Base-by-base conservation (phyloP, 1,139 yeast species). In the Lodderomyces metapsilosis region DNA sequence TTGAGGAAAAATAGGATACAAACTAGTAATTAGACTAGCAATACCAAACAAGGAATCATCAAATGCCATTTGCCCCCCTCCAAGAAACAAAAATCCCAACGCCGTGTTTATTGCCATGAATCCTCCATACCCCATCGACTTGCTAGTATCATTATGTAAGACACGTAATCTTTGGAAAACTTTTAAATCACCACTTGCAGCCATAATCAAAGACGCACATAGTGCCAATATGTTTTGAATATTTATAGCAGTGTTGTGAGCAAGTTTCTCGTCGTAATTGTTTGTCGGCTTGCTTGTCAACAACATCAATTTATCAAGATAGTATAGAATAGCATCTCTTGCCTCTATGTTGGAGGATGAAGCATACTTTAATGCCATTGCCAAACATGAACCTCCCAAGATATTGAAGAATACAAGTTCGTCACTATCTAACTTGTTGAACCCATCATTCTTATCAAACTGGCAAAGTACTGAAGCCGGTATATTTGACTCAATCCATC, bases 21-120 rank as follows among this genome's bases (percentile, higher is more conserved):
- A 69, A 2, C 96, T 77, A 0, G 86, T 78, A 1, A 89, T 70
- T 46, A 88, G 68, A n/a, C 84, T 68, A 0, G 95, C 95, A 46
- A 85, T 70, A 5, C 87, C 81, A 52, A 88, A 73, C 49, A 81
- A 76, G 48, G 81, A 76, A 10, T 82, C 71, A 24, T 78, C 74
- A 48, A 92, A 78, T 0, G 95, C 92, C 62, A 81, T 88, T 58
- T 88, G 96, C 0, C 98, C 97, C 4, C 96, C 95, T 0, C 97
- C 96, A 34, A 92, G 63, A 56, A 92, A 91, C 42, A 92, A 65
- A 51, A 91, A 81, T 1, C 99, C 99, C 37, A 92, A 63, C 0
- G 96, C 88, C 69, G 88, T 76, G 53, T 86, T 88, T 2, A 83
- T 73, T 0, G 94, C 89, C 81, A 88, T 79, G 56, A 78, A 87